Percentiles rank a stretch among this genome's conserved stretches.
Conservation (phyloP, 768 basidiomycete genomes). For the Amanita molliuscula region DNA sequence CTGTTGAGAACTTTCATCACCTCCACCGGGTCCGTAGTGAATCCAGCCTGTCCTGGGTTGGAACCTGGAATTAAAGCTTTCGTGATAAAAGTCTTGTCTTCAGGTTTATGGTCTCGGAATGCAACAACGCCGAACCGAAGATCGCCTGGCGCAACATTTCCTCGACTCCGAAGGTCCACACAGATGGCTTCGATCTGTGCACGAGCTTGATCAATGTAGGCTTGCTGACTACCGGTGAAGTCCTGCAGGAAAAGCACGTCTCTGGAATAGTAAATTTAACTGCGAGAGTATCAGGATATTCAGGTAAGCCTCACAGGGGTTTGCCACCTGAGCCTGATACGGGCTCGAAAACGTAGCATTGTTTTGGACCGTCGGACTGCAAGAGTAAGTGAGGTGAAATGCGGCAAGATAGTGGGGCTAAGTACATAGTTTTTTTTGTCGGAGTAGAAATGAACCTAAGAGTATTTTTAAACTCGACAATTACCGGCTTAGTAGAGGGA, state of each 20-base stretch:
- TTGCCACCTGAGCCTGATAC: background rate
- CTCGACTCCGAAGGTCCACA: background rate
- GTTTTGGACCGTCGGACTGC: no score
- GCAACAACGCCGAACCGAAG: background rate
- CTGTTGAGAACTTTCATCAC: conserved; percentile 26
- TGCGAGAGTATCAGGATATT: background rate
- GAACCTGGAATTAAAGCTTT: background rate
- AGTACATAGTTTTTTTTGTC: no score
- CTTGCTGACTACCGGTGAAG: background rate
- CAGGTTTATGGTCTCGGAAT: background rate
- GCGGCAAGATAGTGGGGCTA: no score
- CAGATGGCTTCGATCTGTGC: background rate
- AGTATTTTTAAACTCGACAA: no score
- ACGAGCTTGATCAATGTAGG: background rate
- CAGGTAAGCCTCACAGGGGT: background rate
- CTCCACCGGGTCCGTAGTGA: background rate
- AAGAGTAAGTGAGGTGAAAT: no score
- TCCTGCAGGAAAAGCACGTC: background rate
- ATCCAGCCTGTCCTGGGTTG: background rate
- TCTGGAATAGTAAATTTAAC: background rate
- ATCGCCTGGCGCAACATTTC: background rate
- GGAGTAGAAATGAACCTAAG: no score
- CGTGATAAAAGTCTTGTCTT: conserved; percentile 13
- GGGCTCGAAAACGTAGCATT: no score
- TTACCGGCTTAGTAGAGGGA: no score